Conservation (phyloP, 768 basidiomycete species). For the Suillus decipiens region DNA sequence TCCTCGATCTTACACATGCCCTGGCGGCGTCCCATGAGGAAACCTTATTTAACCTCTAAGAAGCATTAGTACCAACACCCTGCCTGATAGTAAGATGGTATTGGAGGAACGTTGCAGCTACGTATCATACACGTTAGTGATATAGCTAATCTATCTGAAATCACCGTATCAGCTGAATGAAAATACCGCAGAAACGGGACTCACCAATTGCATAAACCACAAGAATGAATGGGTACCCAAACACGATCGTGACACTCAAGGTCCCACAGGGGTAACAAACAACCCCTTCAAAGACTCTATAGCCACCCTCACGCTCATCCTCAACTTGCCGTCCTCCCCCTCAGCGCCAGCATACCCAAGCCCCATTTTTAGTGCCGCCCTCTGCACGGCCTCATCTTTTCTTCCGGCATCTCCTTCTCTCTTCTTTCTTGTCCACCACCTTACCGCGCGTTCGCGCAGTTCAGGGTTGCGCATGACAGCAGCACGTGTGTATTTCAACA, state of each 20-base stretch:
- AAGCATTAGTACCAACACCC: not conserved
- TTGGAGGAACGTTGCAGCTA: not conserved
- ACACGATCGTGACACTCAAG: not conserved
- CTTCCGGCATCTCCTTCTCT: slow-evolving; percentile 52
- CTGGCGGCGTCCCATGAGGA: not conserved
- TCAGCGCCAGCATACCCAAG: slow-evolving; percentile 35
- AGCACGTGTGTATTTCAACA: slow-evolving; percentile 57
- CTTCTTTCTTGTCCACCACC: slow-evolving; percentile 62
- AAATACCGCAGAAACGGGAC: not conserved
- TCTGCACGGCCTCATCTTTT: slow-evolving; percentile 45
- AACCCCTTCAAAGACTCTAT: slow-evolving; percentile 28
- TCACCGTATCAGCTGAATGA: not conserved
- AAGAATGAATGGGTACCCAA: not conserved
- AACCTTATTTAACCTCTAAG: not conserved
- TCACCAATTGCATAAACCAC: not conserved
- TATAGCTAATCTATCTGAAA: not conserved
- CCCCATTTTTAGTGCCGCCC: slow-evolving; percentile 47
- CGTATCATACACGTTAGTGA: not conserved
- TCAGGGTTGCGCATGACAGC: slow-evolving; percentile 55
- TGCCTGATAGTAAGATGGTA: not conserved
- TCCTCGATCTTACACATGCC: not conserved
- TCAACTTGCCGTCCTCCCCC: slow-evolving; percentile 27
- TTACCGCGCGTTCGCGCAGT: slow-evolving; percentile 45
- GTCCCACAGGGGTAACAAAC: slow-evolving; percentile 14
- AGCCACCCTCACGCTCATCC: slow-evolving; percentile 27